A percentile compares a stretch with the other conserved stretches of the same genome.
phyloP scores from a whole-genome alignment of 2,329 filamentous ascomycete genomes.

The Neofusicoccum kwambonambiense region DNA sequence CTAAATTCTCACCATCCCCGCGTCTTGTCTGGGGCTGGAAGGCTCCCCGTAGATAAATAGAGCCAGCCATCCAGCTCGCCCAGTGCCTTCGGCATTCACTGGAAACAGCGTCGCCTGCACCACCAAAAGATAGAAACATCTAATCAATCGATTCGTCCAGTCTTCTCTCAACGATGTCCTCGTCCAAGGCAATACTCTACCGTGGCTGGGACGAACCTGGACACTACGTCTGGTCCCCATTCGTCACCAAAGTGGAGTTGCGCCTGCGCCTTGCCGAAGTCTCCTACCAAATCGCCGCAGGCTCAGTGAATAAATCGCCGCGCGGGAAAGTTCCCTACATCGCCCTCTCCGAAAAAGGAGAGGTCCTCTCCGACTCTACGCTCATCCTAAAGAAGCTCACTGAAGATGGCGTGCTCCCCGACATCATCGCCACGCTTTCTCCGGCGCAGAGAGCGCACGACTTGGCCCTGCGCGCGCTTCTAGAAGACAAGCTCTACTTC shows the following conservation, averaged over 20 bases:
- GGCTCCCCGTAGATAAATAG: too few relatives aligned
- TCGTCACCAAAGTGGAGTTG: slow-evolving; percentile 62
- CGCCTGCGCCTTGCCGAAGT: slow-evolving; percentile 56
- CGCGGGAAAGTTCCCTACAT: slow-evolving; percentile 63
- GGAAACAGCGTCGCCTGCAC: too few relatives aligned
- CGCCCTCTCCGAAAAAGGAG: slow-evolving; percentile 25
- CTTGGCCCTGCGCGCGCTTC: slow-evolving; percentile 52
- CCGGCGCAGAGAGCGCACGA: slow-evolving; percentile 47
- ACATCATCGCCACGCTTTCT: slow-evolving; percentile 50
- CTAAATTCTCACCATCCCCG: too few relatives aligned
- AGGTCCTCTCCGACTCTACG: slow-evolving; percentile 51
- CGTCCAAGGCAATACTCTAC: slow-evolving; percentile 43
- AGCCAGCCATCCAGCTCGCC: too few relatives aligned
- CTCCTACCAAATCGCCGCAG: slow-evolving; percentile 47
- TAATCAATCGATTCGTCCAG: too few relatives aligned
- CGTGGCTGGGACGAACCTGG: slow-evolving; percentile 48
- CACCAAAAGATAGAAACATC: too few relatives aligned
- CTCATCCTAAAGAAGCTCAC: slow-evolving; percentile 54
- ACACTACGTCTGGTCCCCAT: slow-evolving; percentile 59
- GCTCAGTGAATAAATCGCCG: slow-evolving; percentile 49
- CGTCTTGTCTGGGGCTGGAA: too few relatives aligned
- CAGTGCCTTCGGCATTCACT: too few relatives aligned
- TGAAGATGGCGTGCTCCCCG: slow-evolving; percentile 41
- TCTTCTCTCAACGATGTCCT: background rate
- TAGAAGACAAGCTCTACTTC: slow-evolving; percentile 63